Evolutionary conservation across 352 stramenopile genomes (phyloP).

Genomic region (Aphanomyces cochlioides): DNA sequence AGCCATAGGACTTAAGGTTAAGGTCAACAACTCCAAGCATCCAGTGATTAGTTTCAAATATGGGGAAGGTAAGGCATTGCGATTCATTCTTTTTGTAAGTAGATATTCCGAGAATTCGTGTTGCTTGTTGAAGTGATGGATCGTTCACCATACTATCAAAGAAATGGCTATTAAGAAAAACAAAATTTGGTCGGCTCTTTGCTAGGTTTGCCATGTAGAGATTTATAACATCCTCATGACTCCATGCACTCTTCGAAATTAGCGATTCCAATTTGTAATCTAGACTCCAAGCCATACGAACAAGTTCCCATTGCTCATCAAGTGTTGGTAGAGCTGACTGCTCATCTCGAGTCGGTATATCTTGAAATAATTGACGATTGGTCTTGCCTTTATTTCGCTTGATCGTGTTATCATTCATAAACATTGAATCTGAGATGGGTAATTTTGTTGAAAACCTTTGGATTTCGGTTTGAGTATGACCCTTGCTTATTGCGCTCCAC

Average conservation of each 20-base stretch:
- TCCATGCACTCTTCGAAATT: not conserved
- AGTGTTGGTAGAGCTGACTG: not conserved
- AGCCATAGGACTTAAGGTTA: not conserved
- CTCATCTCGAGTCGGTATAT: no score
- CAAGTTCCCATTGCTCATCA: not conserved
- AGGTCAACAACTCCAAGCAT: not conserved
- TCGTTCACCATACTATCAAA: not conserved
- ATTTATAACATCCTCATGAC: constrained; percentile 1
- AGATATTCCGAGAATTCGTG: not conserved
- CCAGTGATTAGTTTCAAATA: not conserved
- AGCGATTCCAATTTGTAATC: not conserved
- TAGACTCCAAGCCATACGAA: not conserved
- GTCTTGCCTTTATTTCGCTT: not conserved
- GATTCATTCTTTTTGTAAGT: not conserved
- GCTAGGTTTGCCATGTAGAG: not conserved
- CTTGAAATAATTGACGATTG: no score
- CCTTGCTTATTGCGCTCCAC: no score
- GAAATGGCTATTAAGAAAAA: constrained; percentile 4
- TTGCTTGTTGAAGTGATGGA: not conserved
- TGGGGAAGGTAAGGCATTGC: not conserved
- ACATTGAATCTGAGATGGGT: no score
- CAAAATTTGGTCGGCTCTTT: not conserved
- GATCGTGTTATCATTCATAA: not conserved
- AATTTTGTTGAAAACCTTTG: no score
- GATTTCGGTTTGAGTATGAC: no score